Percentiles rank a stretch among this genome's conserved stretches.
phyloP scores from a whole-genome alignment of 768 basidiomycete species.

The Collybia sp. region DNA sequence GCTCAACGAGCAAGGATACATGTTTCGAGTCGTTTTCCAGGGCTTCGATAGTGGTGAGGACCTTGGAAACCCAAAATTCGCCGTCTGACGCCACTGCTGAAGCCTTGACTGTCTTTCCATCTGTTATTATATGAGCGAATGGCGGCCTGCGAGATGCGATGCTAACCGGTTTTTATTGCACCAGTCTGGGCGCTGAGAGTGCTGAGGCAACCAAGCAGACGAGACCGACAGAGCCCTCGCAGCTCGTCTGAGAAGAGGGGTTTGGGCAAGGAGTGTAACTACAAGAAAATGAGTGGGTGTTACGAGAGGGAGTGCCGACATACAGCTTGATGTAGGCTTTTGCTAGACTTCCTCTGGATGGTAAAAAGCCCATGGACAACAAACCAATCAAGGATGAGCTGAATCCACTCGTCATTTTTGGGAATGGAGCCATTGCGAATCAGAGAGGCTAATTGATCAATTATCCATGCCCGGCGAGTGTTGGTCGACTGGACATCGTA shows the following conservation, averaged over 20 bases:
- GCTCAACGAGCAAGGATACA: slow-evolving; percentile 42
- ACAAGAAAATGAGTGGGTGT: not conserved
- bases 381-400: slow-evolving; percentile 75
- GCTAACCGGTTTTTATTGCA: slow-evolving; percentile 47
- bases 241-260: slow-evolving; percentile 72
- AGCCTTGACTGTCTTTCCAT: slow-evolving; percentile 49
- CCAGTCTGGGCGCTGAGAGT: slow-evolving; percentile 62
- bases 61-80: slow-evolving; percentile 73
- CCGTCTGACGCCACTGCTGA: slow-evolving; percentile 66
- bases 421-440: slow-evolving; percentile 77
- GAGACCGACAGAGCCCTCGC: slow-evolving; percentile 60
- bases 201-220: slow-evolving; percentile 69
- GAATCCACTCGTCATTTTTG: slow-evolving; percentile 76
- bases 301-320: slow-evolving; percentile 17
- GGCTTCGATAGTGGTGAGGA: slow-evolving; percentile 46
- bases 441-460: slow-evolving; percentile 79
- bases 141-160: not conserved
- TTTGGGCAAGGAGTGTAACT: slow-evolving; percentile 61
- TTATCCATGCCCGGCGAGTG: slow-evolving; percentile 71
- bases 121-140: slow-evolving; percentile 12
- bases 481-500: slow-evolving; percentile 42
- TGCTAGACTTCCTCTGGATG: slow-evolving; percentile 68
- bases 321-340: slow-evolving; percentile 56
- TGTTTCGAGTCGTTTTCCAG: slow-evolving; percentile 72
- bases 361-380: slow-evolving; percentile 77